Conservation (phyloP, 2,329 filamentous ascomycete species). For the Daldinia eschscholtzii region DNA sequence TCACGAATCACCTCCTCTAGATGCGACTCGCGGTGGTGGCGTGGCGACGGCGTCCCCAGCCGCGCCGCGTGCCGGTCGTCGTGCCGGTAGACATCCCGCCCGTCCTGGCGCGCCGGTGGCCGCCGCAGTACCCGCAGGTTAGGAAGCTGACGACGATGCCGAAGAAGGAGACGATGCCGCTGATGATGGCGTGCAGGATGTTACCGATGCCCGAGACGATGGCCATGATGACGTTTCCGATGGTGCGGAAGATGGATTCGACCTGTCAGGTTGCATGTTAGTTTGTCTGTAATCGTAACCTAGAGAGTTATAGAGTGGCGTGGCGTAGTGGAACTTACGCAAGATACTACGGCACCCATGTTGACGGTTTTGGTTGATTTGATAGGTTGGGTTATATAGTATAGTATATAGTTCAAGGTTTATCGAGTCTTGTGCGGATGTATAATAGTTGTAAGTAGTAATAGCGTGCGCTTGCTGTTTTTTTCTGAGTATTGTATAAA, state of each 20-base stretch:
- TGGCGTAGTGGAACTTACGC: constrained; percentile 68
- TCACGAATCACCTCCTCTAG: constrained; percentile 37
- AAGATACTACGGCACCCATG: constrained; percentile 88
- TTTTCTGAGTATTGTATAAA: constrained; percentile 13
- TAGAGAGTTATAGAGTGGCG: background rate
- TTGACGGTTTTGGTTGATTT: constrained; percentile 53
- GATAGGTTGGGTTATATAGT: constrained; percentile 15
- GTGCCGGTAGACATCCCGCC: constrained; percentile 34
- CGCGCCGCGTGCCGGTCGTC: constrained; percentile 32
- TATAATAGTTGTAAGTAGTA: constrained; percentile 17
- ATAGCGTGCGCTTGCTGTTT: constrained; percentile 12
- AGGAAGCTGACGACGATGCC: constrained; percentile 76
- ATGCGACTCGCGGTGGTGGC: constrained; percentile 54
- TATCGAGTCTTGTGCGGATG: constrained; percentile 20
- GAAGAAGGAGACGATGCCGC: constrained; percentile 73
- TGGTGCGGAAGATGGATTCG: constrained; percentile 69
- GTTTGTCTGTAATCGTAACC: background rate
- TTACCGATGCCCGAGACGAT: constrained; percentile 75
- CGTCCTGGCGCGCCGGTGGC: constrained; percentile 32
- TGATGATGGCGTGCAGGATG: constrained; percentile 75
- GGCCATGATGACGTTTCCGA: constrained; percentile 75
- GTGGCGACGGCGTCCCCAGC: constrained; percentile 44
- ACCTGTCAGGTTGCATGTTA: constrained; percentile 60
- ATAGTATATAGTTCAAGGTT: constrained; percentile 3
- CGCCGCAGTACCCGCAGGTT: constrained; percentile 63